Evolutionary conservation across 2,329 filamentous ascomycete genomes (phyloP).

Genomic region (Geosmithia flava): DNA sequence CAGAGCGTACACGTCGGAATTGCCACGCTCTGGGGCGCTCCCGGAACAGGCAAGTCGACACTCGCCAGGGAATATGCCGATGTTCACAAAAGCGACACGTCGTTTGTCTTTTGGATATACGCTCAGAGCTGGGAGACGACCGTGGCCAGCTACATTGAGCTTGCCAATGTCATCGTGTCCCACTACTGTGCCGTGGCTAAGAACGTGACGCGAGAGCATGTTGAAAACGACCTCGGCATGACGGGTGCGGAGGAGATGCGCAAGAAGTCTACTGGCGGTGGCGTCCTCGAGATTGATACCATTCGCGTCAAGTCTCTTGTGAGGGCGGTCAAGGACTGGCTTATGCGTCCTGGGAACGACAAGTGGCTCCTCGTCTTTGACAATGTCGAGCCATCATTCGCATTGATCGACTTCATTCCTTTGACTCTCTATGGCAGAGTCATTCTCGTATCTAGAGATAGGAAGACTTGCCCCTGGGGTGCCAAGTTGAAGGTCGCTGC

Average conservation of each 20-base stretch:
- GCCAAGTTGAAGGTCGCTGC: constrained; percentile 7
- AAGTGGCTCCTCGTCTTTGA: constrained; percentile 13
- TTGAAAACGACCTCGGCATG: constrained; percentile 12
- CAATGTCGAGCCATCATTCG: constrained; percentile 10
- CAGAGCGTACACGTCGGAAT: constrained; percentile 8
- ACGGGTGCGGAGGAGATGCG: constrained; percentile 11
- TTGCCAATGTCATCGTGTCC: constrained; percentile 8
- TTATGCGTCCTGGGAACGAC: constrained; percentile 11
- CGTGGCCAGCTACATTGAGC: constrained; percentile 11
- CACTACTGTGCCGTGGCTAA: constrained; percentile 11
- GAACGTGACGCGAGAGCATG: constrained; percentile 5
- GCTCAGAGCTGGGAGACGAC: constrained; percentile 13
- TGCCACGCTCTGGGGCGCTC: constrained; percentile 9
- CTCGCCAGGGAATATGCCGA: constrained; percentile 12
- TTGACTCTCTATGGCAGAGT: constrained; percentile 11
- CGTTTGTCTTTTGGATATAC: constrained; percentile 13
- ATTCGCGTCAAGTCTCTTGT: constrained; percentile 10
- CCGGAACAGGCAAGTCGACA: constrained; percentile 11
- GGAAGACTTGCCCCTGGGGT: constrained; percentile 9
- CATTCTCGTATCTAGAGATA: constrained; percentile 11
- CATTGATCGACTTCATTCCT: constrained; percentile 12
- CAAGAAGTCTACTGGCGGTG: constrained; percentile 10
- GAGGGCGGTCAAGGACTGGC: constrained; percentile 12
- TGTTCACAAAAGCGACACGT: constrained; percentile 7
- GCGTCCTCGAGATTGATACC: constrained; percentile 9